Conservation (phyloP, 106 monocot genomes). For the Gastrodia elata region DNA sequence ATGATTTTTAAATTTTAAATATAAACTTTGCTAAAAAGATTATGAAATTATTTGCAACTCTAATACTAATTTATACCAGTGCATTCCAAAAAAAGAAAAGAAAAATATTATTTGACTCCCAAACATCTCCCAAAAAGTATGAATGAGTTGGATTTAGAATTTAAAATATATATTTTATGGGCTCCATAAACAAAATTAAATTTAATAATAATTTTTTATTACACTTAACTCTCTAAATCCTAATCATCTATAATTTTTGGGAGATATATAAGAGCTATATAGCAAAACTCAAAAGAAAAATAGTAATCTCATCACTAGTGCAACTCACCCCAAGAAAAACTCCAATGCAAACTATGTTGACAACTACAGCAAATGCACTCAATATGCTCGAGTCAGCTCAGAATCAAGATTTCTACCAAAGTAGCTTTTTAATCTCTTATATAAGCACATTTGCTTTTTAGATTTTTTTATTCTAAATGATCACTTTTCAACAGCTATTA, state of each 20-base stretch:
- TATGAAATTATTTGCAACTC: too few relatives aligned
- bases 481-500: background rate
- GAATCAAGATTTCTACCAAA: background rate
- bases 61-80: too few relatives aligned
- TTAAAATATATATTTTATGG: background rate
- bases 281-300: background rate
- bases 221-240: too few relatives aligned
- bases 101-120: too few relatives aligned
- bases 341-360: background rate
- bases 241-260: background rate
- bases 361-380: background rate
- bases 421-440: too few relatives aligned
- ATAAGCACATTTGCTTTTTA: too few relatives aligned
- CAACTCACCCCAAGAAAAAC: background rate
- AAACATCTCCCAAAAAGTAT: too few relatives aligned
- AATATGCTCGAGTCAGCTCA: background rate
- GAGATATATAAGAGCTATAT: background rate
- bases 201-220: too few relatives aligned
- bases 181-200: background rate
- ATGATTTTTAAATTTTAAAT: too few relatives aligned
- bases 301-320: background rate
- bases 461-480: background rate
- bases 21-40: too few relatives aligned
- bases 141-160: too few relatives aligned
- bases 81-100: too few relatives aligned